Conservation (phyloP, 129 eudicot genomes). For the Centrapalus pauciflorus region DNA sequence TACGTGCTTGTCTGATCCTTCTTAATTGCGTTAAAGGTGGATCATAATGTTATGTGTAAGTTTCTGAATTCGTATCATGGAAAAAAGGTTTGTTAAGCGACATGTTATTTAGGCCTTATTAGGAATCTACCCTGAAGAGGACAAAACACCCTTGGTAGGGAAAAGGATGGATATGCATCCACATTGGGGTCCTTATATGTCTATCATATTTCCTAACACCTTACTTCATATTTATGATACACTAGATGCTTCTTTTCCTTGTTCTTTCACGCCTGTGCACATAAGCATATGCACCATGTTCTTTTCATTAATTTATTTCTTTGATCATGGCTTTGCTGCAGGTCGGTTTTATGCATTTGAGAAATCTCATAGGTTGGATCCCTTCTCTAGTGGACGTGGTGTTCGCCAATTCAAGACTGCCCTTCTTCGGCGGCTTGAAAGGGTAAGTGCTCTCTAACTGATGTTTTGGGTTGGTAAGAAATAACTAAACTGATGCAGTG, state of each 20-base stretch:
- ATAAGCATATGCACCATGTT: neutral
- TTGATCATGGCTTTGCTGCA: slow-evolving; percentile 23
- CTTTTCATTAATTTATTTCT: neutral
- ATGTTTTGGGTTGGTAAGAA: neutral
- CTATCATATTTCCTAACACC: neutral
- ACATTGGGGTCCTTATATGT: neutral
- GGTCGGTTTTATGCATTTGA: slow-evolving; percentile 99
- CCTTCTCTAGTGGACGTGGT: slow-evolving; percentile 97
- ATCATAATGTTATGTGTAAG: neutral
- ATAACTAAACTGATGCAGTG: neutral
- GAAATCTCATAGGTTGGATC: slow-evolving; percentile 95
- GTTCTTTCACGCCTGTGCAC: neutral
- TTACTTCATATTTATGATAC: neutral
- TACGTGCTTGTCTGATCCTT: neutral
- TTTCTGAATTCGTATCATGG: neutral
- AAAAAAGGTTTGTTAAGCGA: neutral
- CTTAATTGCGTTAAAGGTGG: neutral
- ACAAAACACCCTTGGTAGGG: neutral
- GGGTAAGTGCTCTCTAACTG: slow-evolving; percentile 44
- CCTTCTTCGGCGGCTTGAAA: slow-evolving; percentile 91
- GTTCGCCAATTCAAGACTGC: slow-evolving; percentile 98
- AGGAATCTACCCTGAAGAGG: neutral
- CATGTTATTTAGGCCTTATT: neutral
- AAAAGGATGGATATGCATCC: neutral
- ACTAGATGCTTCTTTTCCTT: neutral